These are phyloP conservation scores for Daucus carota DNA, from an alignment of 129 eudicot species.

Conservation along the genomic window DH1_v3.0 NC_030384.2:43101501-43102000, in stretches of 20 bases:
- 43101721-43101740: constrained; percentile 10
- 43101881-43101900: too few species aligned
- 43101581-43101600: neutral
- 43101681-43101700: neutral
- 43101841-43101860: too few species aligned
- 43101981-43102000: too few species aligned
- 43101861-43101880: too few species aligned
- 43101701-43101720: neutral
- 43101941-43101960: too few species aligned
- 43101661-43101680: neutral
- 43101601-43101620: neutral
- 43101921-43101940: too few species aligned
- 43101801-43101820: neutral
- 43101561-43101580: neutral
- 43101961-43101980: too few species aligned
- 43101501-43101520: neutral
- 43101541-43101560: neutral
- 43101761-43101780: neutral
- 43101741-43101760: neutral
- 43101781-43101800: neutral
- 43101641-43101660: too few species aligned
- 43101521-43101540: neutral
- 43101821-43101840: too few species aligned
- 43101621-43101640: neutral
- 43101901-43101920: too few species aligned